Evolutionary conservation across 495 filamentous ascomycete species (phyloP).

Genomic region (Aspergillus ellipticus): DNA sequence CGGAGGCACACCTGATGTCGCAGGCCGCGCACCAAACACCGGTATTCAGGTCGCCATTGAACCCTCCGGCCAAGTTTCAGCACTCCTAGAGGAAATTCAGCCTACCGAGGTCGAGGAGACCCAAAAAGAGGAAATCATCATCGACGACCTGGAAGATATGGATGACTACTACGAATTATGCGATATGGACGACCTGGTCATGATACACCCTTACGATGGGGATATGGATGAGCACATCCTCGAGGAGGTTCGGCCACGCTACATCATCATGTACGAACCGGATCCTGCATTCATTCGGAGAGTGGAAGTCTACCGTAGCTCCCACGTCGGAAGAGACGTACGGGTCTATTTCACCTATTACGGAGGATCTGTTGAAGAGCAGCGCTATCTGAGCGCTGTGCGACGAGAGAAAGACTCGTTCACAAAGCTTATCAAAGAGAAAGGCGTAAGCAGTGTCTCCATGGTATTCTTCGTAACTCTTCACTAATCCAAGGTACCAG

Average conservation of each 20-base stretch:
- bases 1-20: conserved; percentile 56
- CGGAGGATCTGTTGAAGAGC: conserved; percentile 90
- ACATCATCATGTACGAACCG: conserved; percentile 98
- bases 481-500: conserved; percentile 22
- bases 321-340: conserved; percentile 83
- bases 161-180: conserved; percentile 90
- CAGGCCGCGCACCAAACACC: conserved; percentile 58
- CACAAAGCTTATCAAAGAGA: conserved; percentile 87
- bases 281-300: conserved; percentile 92
- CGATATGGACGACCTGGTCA: conserved; percentile 83
- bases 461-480: neutral
- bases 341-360: conserved; percentile 97
- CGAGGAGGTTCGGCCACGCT: conserved; percentile 87
- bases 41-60: conserved; percentile 77
- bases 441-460: conserved; percentile 50
- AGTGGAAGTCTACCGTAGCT: conserved; percentile 93
- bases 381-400: conserved; percentile 85
- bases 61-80: conserved; percentile 67
- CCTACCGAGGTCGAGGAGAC: conserved; percentile 60
- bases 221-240: conserved; percentile 95
- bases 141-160: conserved; percentile 84
- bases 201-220: conserved; percentile 89
- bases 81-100: conserved; percentile 61
- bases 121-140: conserved; percentile 68
- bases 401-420: conserved; percentile 94